A percentile compares a stretch with the other conserved stretches of the same genome.
Conservation (phyloP, 495 filamentous ascomycete genomes). For the Neurospora sp. region DNA sequence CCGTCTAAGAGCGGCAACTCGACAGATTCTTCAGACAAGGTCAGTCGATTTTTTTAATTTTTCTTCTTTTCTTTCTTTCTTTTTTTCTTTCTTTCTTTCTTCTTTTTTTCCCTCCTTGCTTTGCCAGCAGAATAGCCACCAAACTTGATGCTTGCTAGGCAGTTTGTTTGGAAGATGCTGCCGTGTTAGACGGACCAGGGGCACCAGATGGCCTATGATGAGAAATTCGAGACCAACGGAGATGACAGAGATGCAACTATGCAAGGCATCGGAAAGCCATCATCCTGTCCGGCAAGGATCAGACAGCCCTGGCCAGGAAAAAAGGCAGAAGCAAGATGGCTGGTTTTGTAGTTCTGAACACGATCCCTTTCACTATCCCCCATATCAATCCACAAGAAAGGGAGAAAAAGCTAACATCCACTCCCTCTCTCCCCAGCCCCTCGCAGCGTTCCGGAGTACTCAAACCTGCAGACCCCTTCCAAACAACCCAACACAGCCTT, state of each 20-base stretch:
- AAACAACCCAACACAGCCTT: background rate
- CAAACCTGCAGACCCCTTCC: background rate
- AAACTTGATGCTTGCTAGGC: background rate
- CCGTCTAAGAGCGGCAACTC: background rate
- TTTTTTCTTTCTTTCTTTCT: background rate
- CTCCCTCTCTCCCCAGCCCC: background rate
- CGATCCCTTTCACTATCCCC: background rate
- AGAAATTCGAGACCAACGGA: background rate
- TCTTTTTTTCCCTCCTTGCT: background rate
- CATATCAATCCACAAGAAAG: background rate
- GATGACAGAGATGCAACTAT: background rate
- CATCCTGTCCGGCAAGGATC: background rate
- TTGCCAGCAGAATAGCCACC: background rate
- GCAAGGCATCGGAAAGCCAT: background rate
- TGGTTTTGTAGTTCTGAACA: background rate
- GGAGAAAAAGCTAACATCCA: background rate
- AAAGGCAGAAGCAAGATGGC: background rate
- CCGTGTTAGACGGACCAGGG: background rate
- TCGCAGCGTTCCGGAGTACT: background rate
- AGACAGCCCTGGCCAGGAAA: background rate
- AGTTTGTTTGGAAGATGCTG: background rate
- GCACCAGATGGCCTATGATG: background rate
- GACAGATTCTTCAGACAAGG: background rate
- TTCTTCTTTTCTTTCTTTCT: background rate
- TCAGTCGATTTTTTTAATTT: background rate